phyloP scores from a whole-genome alignment of 2,329 filamentous ascomycete genomes.

The Sclerotinia sclerotiorum region DNA sequence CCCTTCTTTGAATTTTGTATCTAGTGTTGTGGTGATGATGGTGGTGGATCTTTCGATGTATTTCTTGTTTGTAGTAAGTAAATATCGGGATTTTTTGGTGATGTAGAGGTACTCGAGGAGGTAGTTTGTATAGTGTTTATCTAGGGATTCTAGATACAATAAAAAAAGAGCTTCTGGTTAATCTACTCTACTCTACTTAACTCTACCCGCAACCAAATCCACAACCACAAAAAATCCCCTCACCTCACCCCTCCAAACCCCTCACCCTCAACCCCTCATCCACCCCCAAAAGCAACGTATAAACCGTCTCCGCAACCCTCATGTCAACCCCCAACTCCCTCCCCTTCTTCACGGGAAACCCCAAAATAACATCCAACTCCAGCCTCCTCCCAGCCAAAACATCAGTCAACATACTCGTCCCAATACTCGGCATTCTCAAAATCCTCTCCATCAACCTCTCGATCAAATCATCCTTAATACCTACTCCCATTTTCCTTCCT shows the following conservation, averaged over 20 bases:
- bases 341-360: conserved; percentile 57
- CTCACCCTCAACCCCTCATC: conserved; percentile 20
- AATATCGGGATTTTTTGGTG: no score
- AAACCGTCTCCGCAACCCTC: conserved; percentile 49
- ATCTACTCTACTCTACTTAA: no score
- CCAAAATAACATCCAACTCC: conserved; percentile 62
- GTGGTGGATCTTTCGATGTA: no score
- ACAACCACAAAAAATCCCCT: no score
- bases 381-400: conserved; percentile 55
- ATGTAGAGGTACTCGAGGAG: no score
- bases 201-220: background rate
- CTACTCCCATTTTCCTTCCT: conserved; percentile 51
- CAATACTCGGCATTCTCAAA: conserved; percentile 46
- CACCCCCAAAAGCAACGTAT: conserved; percentile 39
- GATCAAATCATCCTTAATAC: conserved; percentile 49
- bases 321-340: conserved; percentile 54
- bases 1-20: no score
- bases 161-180: no score
- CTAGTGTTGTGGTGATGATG: no score
- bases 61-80: no score
- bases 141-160: no score
- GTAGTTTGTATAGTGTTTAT: no score
- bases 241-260: background rate
- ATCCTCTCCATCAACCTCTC: conserved; percentile 51
- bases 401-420: conserved; percentile 58